phyloP scores from a whole-genome alignment of 139 green algal genomes.

The Gonium pectorale region DNA sequence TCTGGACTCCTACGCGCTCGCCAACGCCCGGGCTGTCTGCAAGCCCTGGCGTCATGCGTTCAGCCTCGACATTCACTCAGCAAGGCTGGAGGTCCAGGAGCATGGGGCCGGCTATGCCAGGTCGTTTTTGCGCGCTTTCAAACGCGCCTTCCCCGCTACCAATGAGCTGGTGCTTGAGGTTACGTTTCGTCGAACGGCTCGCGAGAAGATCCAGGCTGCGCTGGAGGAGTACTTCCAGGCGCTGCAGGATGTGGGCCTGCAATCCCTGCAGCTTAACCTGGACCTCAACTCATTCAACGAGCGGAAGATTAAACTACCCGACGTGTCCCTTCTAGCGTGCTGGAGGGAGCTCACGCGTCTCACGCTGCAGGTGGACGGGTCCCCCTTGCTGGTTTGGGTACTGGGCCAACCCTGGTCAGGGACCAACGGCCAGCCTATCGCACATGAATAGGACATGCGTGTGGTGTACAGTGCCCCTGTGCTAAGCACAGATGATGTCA shows the following conservation, averaged over 20 bases:
- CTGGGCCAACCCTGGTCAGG: too few species aligned
- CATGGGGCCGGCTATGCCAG: neutral
- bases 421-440: too few species aligned
- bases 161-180: slow-evolving; percentile 29
- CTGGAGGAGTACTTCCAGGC: slow-evolving; percentile 32
- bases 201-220: slow-evolving; percentile 40
- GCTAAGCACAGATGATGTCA: too few species aligned
- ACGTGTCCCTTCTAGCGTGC: slow-evolving; percentile 6
- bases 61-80: neutral
- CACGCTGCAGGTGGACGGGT: slow-evolving; percentile 28
- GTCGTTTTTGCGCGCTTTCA: slow-evolving; percentile 17
- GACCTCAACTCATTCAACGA: slow-evolving; percentile 48
- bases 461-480: too few species aligned
- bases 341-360: slow-evolving; percentile 22
- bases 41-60: slow-evolving; percentile 2
- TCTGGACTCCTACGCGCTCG: neutral
- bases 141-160: slow-evolving; percentile 6
- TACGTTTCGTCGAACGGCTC: slow-evolving; percentile 26
- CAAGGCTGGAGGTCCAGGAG: slow-evolving; percentile 14
- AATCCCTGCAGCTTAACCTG: slow-evolving; percentile 24
- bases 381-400: too few species aligned
- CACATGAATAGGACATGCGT: too few species aligned
- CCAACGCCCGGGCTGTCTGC: neutral
- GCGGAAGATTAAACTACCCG: slow-evolving; percentile 40
- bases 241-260: slow-evolving; percentile 3